Conservation (phyloP, 768 basidiomycete species). For the Mycena albidolilacea region DNA sequence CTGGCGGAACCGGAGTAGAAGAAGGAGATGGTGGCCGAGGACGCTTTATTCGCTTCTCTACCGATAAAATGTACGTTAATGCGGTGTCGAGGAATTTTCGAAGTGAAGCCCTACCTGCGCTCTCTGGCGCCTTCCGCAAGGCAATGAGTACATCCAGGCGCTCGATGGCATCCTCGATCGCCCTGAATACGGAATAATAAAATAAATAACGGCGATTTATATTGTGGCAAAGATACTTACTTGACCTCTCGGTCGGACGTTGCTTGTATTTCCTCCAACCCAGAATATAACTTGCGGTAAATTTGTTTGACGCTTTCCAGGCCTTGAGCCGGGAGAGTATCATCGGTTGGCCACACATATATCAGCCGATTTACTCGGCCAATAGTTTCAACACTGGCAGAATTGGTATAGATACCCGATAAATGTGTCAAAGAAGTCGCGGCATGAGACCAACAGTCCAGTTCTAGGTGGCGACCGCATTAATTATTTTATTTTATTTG, state of each 20-base stretch:
- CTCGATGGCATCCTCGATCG: slow-evolving; percentile 81
- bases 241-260: slow-evolving; percentile 74
- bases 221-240: slow-evolving; percentile 53
- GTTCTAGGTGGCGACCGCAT: slow-evolving; percentile 62
- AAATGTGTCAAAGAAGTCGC: slow-evolving; percentile 70
- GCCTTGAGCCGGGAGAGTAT: slow-evolving; percentile 76
- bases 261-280: slow-evolving; percentile 73
- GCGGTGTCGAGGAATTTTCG: background rate
- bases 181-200: slow-evolving; percentile 56
- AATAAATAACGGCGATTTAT: slow-evolving; percentile 17
- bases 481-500: slow-evolving; percentile 39
- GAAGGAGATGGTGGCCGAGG: slow-evolving; percentile 80
- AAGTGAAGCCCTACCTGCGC: slow-evolving; percentile 63
- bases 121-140: slow-evolving; percentile 79
- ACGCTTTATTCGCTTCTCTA: slow-evolving; percentile 86
- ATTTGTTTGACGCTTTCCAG: slow-evolving; percentile 73
- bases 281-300: slow-evolving; percentile 73
- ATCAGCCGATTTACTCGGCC: slow-evolving; percentile 83
- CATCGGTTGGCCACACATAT: slow-evolving; percentile 80
- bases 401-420: slow-evolving; percentile 66
- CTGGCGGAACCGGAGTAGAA: slow-evolving; percentile 63
- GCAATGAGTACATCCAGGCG: slow-evolving; percentile 78
- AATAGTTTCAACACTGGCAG: slow-evolving; percentile 69
- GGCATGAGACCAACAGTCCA: slow-evolving; percentile 84
- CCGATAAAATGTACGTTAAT: slow-evolving; percentile 11